A percentile compares a stretch with the other conserved stretches of the same genome.
Conservation (phyloP, 2,329 filamentous ascomycete genomes). For the Colletotrichum sp. region DNA sequence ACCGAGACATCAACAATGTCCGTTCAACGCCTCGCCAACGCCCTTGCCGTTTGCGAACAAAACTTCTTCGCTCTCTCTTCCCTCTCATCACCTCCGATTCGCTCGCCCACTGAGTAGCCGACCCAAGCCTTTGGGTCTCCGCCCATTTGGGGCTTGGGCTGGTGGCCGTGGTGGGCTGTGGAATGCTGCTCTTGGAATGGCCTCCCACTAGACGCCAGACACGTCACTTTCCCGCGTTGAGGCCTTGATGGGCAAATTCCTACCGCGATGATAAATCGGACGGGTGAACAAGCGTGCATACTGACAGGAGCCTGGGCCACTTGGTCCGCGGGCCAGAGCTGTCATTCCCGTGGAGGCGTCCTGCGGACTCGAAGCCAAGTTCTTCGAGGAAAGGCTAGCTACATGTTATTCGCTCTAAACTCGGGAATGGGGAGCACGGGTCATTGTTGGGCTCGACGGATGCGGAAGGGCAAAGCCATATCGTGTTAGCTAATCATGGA, state of each 20-base stretch:
- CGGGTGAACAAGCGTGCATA: background rate
- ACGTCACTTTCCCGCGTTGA: background rate
- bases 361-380: background rate
- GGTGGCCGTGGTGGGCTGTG: background rate
- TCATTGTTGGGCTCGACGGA: background rate
- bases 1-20: conserved; percentile 18
- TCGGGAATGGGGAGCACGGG: conserved; percentile 9
- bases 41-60: conserved; percentile 12
- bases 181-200: conserved; percentile 5
- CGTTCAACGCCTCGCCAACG: background rate
- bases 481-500: background rate
- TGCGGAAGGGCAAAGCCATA: background rate
- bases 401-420: background rate
- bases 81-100: background rate
- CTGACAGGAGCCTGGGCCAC: background rate
- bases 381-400: background rate
- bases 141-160: background rate
- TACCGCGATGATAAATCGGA: background rate
- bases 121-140: background rate
- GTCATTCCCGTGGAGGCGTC: background rate
- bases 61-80: background rate
- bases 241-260: background rate
- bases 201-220: background rate
- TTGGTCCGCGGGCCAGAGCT: background rate
- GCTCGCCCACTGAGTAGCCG: background rate